phyloP scores from a whole-genome alignment of 2,329 filamentous ascomycete species.

The Arthrobotrys entomopaga region DNA sequence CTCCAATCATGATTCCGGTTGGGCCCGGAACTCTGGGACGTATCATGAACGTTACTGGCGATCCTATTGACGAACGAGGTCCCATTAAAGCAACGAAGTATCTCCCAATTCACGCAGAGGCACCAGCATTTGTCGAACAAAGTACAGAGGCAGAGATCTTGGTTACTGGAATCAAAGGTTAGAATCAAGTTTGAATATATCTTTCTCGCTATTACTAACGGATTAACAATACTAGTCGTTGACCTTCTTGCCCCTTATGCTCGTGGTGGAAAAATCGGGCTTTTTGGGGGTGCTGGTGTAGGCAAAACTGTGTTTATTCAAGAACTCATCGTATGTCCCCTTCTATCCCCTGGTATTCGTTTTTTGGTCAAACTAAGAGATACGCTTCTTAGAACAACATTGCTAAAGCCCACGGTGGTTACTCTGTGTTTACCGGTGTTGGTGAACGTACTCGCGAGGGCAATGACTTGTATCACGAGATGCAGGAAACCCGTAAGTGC shows the following conservation, averaged over 20 bases:
- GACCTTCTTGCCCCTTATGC: slow-evolving; percentile 98
- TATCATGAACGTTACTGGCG: slow-evolving; percentile 99
- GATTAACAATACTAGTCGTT: slow-evolving; percentile 71
- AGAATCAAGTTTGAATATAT: slow-evolving; percentile 9
- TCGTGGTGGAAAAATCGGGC: slow-evolving; percentile 99
- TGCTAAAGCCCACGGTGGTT: slow-evolving; percentile 99
- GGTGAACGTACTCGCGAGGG: slow-evolving; percentile 99
- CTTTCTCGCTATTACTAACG: slow-evolving; percentile 10
- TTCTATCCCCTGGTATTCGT: not conserved
- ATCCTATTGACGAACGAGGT: slow-evolving; percentile 99
- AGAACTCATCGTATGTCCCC: slow-evolving; percentile 83
- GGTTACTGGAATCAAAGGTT: slow-evolving; percentile 94
- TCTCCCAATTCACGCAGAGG: slow-evolving; percentile 91
- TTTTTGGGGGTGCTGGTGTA: slow-evolving; percentile 99
- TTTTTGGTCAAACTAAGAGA: slow-evolving; percentile 6
- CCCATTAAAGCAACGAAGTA: slow-evolving; percentile 93
- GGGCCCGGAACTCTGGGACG: slow-evolving; percentile 92
- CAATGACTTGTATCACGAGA: slow-evolving; percentile 99
- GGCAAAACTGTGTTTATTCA: slow-evolving; percentile 99
- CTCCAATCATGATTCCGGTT: slow-evolving; percentile 96
- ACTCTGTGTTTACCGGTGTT: slow-evolving; percentile 99
- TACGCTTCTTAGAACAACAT: slow-evolving; percentile 83
- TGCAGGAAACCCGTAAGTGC: slow-evolving; percentile 86
- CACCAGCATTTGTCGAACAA: slow-evolving; percentile 92
- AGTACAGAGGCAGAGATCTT: slow-evolving; percentile 96